Base-by-base conservation (phyloP, 2,329 filamentous ascomycete species). In the Paracoccidioides brasiliensis region DNA sequence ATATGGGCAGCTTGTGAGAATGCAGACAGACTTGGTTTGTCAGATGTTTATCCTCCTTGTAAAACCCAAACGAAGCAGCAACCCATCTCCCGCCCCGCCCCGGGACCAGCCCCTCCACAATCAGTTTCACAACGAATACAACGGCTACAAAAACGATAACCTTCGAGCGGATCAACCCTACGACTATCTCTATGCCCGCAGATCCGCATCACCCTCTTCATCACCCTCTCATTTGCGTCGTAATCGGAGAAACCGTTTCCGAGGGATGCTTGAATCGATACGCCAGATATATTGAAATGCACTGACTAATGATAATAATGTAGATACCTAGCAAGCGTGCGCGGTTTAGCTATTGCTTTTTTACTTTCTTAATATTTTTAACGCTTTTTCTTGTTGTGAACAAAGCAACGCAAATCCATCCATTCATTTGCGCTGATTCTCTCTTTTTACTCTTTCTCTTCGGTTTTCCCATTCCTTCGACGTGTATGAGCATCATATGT, bases 31-130 rank as follows among this genome's bases (percentile, higher is more conserved):
- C 63, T 51, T 73, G 70, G 71, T 73, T 63, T 58, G 14, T 66
- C 15, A 67, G 62, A 54, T n/a, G n/a, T n/a, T n/a, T n/a, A n/a
- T n/a, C n/a, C n/a, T n/a, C n/a, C n/a, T n/a, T 42, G 77, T 95
- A 59, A 95, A 95, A 71, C 88, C 88, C 0, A 90, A 85, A 69
- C 64, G 22, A 15, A 60, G 65, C 60, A 50, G 57, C 61, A 52
- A 35, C 59, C 5, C 46, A 64, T 22, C 62, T 65, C 2, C 56
- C 64, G 44, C 56, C 62, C 59, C 61, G 44, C 58, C 62, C 35
- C 15, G 33, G 61, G 66, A 57, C 60, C 61, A 41, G 45, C 58
- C 14, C 55, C 57, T 7, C 55, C 33, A 15, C 22, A 55, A 33
- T 61, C 55, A 60, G 64, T 55, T 55, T 57, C 52, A 64, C 33